Evolutionary conservation across 345 rosid species (phyloP), one percentile per base, ranked within the genome.

Genomic region (Brassica juncea): DNA sequence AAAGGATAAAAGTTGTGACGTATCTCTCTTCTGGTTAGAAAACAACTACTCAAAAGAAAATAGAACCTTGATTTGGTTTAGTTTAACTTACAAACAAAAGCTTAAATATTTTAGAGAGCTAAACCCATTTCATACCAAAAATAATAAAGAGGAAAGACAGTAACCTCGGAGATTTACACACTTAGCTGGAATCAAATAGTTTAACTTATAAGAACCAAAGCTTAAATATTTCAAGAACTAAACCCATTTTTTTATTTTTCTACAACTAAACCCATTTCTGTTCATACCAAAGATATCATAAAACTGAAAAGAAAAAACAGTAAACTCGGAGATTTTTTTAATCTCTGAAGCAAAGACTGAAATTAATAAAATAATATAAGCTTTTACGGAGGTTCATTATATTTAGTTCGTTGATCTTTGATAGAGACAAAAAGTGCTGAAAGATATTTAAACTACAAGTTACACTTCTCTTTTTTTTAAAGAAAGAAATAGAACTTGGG

Each of bases 401-500:
- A 31, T 49, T 49, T 49, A 74, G 65, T 68, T 49, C 35, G 70
- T 68, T 68, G 70, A 68, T 32, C 82, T 79, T 79, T 80, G 66
- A 74, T 23, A 62, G 19, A 80, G 70, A 74, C 75, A 74, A 80
- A n/a, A 80, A 80, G 79, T 54, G 61, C 52, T 72, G 49, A 72
- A 71, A 72, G 81, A 72, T 65, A 12, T 35, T 66, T 8, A 79
- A 78, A 66, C 68, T 65, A 66, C 72, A 72, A 66, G 82, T 77
- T 35, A 71, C 28, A 65, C 54, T 65, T 64, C 71, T 69, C 12
- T 64, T 70, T 8, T 6, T n/a, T 34, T 6, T 25, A 32, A 9
- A 4, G 37, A 44, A 68, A n/a, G 14, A 11, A 27, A 39, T 61
- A 68, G 70, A 68, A 23, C 79, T 80, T 79, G 75, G 74, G 78